Evolutionary conservation across 495 filamentous ascomycete genomes (phyloP).

Genomic region (Cairneyella variabilis): DNA sequence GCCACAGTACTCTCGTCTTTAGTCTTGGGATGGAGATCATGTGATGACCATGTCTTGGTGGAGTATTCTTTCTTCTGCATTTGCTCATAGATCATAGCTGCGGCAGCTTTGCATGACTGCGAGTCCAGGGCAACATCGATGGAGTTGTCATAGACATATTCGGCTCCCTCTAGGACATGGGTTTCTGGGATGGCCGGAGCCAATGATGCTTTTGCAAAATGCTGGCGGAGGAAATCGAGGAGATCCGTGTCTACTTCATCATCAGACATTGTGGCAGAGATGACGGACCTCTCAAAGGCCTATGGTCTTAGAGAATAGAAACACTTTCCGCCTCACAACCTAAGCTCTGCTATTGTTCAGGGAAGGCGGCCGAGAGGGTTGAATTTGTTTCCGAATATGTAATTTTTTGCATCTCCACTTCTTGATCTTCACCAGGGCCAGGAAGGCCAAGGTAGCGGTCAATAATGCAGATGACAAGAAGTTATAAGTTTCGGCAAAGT

Average conservation of each 20-base stretch:
- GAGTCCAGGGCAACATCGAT: slow-evolving; percentile 88
- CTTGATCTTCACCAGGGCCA: too few relatives aligned
- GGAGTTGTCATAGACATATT: slow-evolving; percentile 86
- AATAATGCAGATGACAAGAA: too few relatives aligned
- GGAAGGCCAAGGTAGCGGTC: too few relatives aligned
- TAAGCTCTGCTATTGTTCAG: too few relatives aligned
- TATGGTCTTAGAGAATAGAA: too few relatives aligned
- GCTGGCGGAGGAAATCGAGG: slow-evolving; percentile 78
- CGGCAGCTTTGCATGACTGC: slow-evolving; percentile 73
- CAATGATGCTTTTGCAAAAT: slow-evolving; percentile 55
- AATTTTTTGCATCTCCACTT: too few relatives aligned
- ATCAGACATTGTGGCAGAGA: slow-evolving; percentile 63
- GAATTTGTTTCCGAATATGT: too few relatives aligned
- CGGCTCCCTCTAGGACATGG: slow-evolving; percentile 74
- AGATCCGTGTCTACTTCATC: slow-evolving; percentile 87
- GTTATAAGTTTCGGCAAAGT: too few relatives aligned
- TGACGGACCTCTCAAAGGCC: neutral
- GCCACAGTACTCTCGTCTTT: slow-evolving; percentile 74
- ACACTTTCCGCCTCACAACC: too few relatives aligned
- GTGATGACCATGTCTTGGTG: slow-evolving; percentile 77
- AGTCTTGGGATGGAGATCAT: slow-evolving; percentile 83
- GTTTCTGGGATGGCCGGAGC: slow-evolving; percentile 59
- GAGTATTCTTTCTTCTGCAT: slow-evolving; percentile 86
- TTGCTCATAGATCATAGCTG: slow-evolving; percentile 66
- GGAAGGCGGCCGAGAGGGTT: too few relatives aligned